Evolutionary conservation across 306 rosid genomes (phyloP).

Genomic region (Prunus kanzakura): DNA sequence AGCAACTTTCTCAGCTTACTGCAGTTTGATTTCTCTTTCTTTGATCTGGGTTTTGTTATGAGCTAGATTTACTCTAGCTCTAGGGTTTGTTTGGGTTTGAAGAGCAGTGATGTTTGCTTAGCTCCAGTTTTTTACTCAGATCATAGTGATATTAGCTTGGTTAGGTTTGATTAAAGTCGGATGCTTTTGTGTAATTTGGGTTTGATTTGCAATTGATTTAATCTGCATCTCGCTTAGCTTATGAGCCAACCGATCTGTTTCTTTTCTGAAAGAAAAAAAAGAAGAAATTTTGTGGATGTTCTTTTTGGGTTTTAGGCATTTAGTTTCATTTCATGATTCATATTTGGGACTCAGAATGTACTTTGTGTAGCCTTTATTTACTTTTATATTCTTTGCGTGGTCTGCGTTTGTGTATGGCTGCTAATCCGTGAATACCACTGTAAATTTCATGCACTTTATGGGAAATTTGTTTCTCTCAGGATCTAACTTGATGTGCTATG

Average conservation of each 20-base stretch:
- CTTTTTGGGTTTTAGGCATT: not conserved
- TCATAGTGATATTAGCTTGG: not conserved
- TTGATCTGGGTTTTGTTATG: constrained; percentile 7
- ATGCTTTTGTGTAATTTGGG: constrained; percentile 3
- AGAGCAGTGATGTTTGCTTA: not conserved
- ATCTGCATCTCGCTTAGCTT: not conserved
- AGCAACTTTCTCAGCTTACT: not conserved
- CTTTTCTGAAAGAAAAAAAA: not conserved
- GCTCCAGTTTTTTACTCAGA: not conserved
- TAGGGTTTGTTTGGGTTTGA: not conserved
- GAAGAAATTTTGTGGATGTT: not conserved
- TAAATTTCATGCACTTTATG: not conserved
- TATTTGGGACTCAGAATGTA: not conserved
- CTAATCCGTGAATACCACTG: not conserved
- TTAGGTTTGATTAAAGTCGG: not conserved
- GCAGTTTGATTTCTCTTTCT: not conserved
- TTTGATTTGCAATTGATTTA: not conserved
- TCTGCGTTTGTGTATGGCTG: not conserved
- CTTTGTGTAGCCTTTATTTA: not conserved
- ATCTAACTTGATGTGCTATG: constrained; percentile 23
- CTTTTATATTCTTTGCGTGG: not conserved
- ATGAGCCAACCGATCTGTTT: not conserved
- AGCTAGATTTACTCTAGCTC: not conserved
- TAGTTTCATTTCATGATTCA: not conserved
- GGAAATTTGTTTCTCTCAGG: not conserved